A percentile compares a stretch with the other conserved stretches of the same genome.
Evolutionary conservation across 192 early-diverging fungal species (phyloP).

Genomic region (Haplosporangium gracile): DNA sequence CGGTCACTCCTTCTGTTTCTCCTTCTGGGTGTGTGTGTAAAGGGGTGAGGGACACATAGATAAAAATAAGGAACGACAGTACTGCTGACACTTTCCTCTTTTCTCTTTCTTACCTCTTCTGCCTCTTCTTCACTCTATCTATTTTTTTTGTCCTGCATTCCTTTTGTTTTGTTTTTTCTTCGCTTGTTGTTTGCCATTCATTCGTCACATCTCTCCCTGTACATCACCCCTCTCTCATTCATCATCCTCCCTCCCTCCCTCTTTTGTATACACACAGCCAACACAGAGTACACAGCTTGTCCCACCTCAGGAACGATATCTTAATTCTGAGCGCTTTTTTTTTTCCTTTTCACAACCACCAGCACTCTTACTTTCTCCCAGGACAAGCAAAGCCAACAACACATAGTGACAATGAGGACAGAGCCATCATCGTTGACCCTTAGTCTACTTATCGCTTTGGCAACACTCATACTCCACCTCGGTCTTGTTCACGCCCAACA

Average conservation of each 20-base stretch:
- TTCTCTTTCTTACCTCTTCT: neutral
- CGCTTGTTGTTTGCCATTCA: neutral
- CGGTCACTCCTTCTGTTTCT: neutral
- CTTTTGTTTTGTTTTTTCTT: neutral
- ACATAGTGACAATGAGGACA: neutral
- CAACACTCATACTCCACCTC: neutral
- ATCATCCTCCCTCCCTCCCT: no score
- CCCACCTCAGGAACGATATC: neutral
- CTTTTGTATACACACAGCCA: neutral
- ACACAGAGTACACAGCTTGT: neutral
- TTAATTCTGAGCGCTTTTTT: neutral
- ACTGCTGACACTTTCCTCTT: neutral
- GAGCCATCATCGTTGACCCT: neutral
- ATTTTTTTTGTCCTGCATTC: neutral
- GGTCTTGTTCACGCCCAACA: neutral
- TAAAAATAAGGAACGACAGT: neutral
- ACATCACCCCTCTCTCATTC: neutral
- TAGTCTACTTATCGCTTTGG: neutral
- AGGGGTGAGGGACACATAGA: neutral
- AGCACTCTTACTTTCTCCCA: neutral
- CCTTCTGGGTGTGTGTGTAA: neutral
- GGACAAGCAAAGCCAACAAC: neutral
- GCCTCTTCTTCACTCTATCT: neutral
- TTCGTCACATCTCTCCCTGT: neutral
- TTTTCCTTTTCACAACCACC: neutral